These are phyloP conservation scores for Yarrowia sp. DNA, from an alignment of 805 yeast genomes.

Conservation along the genomic window DNA sequence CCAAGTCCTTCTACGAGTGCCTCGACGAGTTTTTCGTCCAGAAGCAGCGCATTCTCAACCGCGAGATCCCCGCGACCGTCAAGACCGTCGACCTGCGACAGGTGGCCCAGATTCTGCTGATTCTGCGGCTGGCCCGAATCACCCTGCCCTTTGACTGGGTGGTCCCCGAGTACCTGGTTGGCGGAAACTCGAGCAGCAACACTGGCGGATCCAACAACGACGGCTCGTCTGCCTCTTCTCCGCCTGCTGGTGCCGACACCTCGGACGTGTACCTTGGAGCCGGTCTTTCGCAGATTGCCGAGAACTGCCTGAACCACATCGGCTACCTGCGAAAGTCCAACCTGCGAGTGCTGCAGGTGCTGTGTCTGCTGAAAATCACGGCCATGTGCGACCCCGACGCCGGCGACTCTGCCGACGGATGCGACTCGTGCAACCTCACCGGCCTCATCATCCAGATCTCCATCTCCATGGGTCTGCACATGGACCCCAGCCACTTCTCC, in stretches of 20 bases:
- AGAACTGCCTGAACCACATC: conserved; percentile 12
- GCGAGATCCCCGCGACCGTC: conserved; percentile 11
- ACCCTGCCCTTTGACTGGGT: conserved; percentile 20
- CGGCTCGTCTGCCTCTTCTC: conserved; percentile 1
- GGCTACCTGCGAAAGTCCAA: conserved; percentile 16
- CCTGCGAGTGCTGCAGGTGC: conserved; percentile 9
- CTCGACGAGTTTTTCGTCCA: conserved; percentile 21
- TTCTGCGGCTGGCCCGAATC: conserved; percentile 22
- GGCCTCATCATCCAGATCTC: conserved; percentile 25
- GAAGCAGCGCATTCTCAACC: conserved; percentile 18
- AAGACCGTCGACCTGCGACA: conserved; percentile 1
- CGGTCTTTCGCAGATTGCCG: conserved; percentile 20
- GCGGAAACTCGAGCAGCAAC: background rate
- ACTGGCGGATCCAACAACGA: background rate
- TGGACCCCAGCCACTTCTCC: conserved; percentile 24
- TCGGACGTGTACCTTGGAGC: conserved; percentile 23
- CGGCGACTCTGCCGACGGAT: conserved; percentile 24
- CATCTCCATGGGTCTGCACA: conserved; percentile 25
- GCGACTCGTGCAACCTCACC: conserved; percentile 13
- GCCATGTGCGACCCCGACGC: conserved; percentile 22
- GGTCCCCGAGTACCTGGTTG: background rate
- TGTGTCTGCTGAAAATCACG: conserved; percentile 12
- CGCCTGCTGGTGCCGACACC: background rate
- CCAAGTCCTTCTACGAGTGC: conserved; percentile 18
- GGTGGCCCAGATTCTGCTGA: conserved; percentile 15